These are phyloP conservation scores for Globisporangium orthogonon DNA, from an alignment of 352 stramenopile species.

Conservation along the genomic window DNA sequence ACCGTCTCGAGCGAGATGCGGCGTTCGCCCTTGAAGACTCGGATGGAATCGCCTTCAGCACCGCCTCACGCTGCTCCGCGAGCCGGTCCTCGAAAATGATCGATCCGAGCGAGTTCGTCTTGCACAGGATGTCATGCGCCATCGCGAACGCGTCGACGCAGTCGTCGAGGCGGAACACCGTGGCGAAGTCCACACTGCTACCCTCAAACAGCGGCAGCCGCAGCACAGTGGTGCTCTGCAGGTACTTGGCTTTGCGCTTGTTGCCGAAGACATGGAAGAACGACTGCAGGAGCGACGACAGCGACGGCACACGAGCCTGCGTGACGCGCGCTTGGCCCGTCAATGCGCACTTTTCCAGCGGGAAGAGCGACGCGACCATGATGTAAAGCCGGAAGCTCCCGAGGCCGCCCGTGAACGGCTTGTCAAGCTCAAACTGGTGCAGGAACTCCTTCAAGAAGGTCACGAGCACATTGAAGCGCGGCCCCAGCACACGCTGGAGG, in stretches of 20 bases:
- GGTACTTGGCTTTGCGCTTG: conserved; percentile 36
- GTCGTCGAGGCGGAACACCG: conserved; percentile 61
- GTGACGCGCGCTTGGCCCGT: background rate
- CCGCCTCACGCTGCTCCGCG: conserved; percentile 21
- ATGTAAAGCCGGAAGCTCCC: conserved; percentile 78
- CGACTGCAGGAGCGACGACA: conserved; percentile 27
- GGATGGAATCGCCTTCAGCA: conserved; percentile 1
- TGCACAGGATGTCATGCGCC: conserved; percentile 49
- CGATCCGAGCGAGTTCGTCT: conserved; percentile 35
- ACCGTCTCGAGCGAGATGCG: background rate
- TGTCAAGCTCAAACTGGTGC: conserved; percentile 73
- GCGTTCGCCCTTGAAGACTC: background rate
- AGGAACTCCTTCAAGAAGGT: conserved; percentile 75
- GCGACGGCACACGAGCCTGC: background rate
- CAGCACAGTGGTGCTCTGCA: conserved; percentile 44
- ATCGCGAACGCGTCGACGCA: conserved; percentile 66
- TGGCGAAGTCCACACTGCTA: conserved; percentile 42
- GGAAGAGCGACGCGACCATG: conserved; percentile 71
- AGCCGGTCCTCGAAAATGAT: conserved; percentile 60
- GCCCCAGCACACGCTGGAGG: conserved; percentile 35
- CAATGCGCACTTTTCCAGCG: conserved; percentile 12
- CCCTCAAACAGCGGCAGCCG: conserved; percentile 25
- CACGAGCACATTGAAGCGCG: conserved; percentile 46
- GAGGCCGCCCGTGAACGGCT: conserved; percentile 69
- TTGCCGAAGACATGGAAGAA: conserved; percentile 74